A percentile compares a stretch with the other conserved stretches of the same genome.
Conservation (phyloP, 2,329 filamentous ascomycete species). For the Delphinella strobiligena region DNA sequence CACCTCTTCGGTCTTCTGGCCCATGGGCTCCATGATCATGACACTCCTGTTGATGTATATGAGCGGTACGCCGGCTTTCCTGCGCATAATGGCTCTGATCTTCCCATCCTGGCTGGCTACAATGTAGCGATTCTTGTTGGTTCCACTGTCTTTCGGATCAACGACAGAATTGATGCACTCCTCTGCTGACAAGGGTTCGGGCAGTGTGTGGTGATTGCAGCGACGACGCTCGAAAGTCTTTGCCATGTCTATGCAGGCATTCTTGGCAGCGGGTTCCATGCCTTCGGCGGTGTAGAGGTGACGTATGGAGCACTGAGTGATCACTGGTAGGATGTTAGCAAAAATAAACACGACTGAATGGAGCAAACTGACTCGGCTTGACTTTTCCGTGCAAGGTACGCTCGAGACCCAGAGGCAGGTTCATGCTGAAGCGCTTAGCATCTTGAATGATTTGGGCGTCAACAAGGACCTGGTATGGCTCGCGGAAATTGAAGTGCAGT, state of each 20-base stretch:
- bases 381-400: conserved; percentile 77
- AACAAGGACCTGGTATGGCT: conserved; percentile 86
- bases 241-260: conserved; percentile 57
- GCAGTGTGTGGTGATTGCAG: conserved; percentile 67
- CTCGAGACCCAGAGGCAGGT: conserved; percentile 63
- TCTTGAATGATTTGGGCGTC: conserved; percentile 78
- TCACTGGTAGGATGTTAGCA: conserved; percentile 38
- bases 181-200: conserved; percentile 54
- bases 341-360: background rate
- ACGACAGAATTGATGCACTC: conserved; percentile 67
- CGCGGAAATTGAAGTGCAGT: conserved; percentile 77
- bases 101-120: conserved; percentile 61
- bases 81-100: conserved; percentile 50
- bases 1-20: conserved; percentile 49
- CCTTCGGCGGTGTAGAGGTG: conserved; percentile 52
- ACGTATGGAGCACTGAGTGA: conserved; percentile 70
- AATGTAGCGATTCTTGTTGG: conserved; percentile 69
- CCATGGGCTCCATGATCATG: conserved; percentile 71
- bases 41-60: conserved; percentile 71
- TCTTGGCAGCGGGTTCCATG: conserved; percentile 22
- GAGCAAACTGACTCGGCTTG: conserved; percentile 56
- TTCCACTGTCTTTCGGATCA: conserved; percentile 58
- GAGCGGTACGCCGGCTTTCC: conserved; percentile 60
- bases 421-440: conserved; percentile 77
- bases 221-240: conserved; percentile 65